Percentiles rank a stretch among this genome's conserved stretches.
Conservation (phyloP, 2,329 filamentous ascomycete species). For the Exophiala viscosa region DNA sequence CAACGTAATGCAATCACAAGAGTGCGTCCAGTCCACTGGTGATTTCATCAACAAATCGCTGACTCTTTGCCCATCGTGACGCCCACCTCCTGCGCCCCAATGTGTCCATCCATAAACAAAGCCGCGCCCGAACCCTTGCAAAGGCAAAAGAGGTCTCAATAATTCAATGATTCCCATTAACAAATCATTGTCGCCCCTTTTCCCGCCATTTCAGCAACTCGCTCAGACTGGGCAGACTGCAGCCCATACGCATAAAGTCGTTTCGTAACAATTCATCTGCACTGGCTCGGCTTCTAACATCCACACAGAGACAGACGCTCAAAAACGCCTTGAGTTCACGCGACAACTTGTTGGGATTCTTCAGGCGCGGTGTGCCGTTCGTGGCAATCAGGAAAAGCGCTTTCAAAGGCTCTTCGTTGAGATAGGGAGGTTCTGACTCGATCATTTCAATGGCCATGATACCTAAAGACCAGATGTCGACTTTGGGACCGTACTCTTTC, state of each 20-base stretch:
- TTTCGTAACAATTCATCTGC: constrained; percentile 85
- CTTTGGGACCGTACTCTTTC: constrained; percentile 97
- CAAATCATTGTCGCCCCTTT: constrained; percentile 31
- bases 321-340: constrained; percentile 98
- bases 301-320: constrained; percentile 92
- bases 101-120: too few species aligned
- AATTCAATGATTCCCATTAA: too few species aligned
- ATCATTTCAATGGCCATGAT: constrained; percentile 99
- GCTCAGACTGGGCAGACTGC: constrained; percentile 73
- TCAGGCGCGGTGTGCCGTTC: constrained; percentile 91
- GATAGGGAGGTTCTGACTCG: constrained; percentile 93
- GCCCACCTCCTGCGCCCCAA: too few species aligned
- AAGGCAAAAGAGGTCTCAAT: too few species aligned
- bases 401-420: constrained; percentile 97
- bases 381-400: constrained; percentile 96
- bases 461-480: constrained; percentile 97
- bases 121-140: too few species aligned
- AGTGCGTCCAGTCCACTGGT: too few species aligned
- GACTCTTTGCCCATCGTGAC: too few species aligned
- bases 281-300: constrained; percentile 90
- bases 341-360: constrained; percentile 96
- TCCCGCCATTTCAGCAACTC: constrained; percentile 73
- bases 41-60: too few species aligned
- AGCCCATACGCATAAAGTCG: constrained; percentile 92
- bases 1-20: too few species aligned